Evolutionary conservation across 2,329 filamentous ascomycete species (phyloP).

Genomic region (Aspergillus texensis): DNA sequence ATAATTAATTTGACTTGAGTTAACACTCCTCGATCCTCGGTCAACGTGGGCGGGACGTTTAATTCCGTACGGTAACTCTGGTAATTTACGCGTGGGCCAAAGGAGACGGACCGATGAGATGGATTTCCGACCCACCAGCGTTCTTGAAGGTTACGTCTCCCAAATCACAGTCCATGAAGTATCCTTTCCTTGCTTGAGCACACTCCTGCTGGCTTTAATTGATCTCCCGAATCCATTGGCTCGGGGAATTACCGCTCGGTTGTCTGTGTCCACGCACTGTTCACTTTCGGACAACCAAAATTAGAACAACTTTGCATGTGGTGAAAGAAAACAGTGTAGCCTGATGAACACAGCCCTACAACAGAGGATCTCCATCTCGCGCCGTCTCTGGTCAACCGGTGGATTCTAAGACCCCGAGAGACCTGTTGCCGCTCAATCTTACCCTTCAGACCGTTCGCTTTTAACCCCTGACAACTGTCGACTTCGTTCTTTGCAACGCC

Average conservation of each 20-base stretch:
- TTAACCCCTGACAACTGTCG: conserved; percentile 4
- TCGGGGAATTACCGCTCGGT: neutral
- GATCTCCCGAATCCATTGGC: neutral
- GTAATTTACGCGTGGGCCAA: conserved; percentile 21
- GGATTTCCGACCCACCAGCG: conserved; percentile 15
- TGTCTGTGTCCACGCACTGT: neutral
- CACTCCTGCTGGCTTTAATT: neutral
- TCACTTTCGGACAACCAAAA: conserved; percentile 7
- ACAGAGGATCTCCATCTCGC: conserved; percentile 10
- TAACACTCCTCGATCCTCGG: neutral
- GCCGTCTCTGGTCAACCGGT: conserved; percentile 8
- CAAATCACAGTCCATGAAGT: conserved; percentile 2
- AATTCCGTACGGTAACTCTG: neutral
- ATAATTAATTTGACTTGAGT: neutral
- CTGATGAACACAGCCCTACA: conserved; percentile 29
- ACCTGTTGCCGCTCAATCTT: neutral
- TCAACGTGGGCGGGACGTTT: neutral
- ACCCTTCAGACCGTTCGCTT: neutral
- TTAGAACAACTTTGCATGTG: conserved; percentile 10
- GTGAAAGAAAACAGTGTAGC: conserved; percentile 30
- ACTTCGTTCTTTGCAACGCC: neutral
- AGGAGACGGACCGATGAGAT: conserved; percentile 7
- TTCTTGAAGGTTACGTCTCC: conserved; percentile 14
- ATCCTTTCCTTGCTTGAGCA: neutral
- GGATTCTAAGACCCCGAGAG: neutral